phyloP scores from a whole-genome alignment of 768 basidiomycete species.

The Stropharia rugosoannulata region DNA sequence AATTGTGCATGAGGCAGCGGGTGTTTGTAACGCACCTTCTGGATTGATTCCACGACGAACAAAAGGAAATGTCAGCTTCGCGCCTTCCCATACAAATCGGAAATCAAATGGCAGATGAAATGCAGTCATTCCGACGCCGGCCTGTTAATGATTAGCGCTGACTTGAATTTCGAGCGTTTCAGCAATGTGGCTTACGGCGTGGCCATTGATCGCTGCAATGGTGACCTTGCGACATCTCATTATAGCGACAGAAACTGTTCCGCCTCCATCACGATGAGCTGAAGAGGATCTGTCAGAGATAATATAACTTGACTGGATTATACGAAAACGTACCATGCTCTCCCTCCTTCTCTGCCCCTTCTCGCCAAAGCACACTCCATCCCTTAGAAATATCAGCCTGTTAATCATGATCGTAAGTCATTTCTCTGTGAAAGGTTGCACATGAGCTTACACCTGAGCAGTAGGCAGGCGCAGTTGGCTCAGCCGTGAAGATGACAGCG shows the following conservation, averaged over 20 bases:
- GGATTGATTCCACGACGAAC: slow-evolving; percentile 44
- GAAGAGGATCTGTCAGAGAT: neutral
- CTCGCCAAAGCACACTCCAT: slow-evolving; percentile 40
- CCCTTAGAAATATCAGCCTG: slow-evolving; percentile 52
- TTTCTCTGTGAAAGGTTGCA: neutral
- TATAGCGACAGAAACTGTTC: slow-evolving; percentile 43
- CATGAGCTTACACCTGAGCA: slow-evolving; percentile 48
- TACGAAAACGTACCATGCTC: slow-evolving; percentile 37
- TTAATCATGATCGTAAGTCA: neutral
- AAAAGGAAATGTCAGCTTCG: slow-evolving; percentile 49
- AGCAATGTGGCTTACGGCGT: slow-evolving; percentile 33
- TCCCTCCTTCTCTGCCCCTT: slow-evolving; percentile 44
- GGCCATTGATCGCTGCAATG: slow-evolving; percentile 50
- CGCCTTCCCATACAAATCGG: slow-evolving; percentile 51
- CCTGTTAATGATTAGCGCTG: slow-evolving; percentile 20
- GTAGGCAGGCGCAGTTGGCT: slow-evolving; percentile 48
- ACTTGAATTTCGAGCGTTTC: neutral
- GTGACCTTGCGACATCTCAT: slow-evolving; percentile 57
- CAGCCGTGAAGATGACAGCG: slow-evolving; percentile 51
- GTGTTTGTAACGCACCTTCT: slow-evolving; percentile 13
- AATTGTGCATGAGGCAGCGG: too few species aligned
- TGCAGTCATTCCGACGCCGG: slow-evolving; percentile 49
- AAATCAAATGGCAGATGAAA: slow-evolving; percentile 53
- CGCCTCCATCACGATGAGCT: slow-evolving; percentile 51
- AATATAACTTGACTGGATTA: neutral